A percentile compares a stretch with the other conserved stretches of the same genome.
phyloP scores from a whole-genome alignment of 164 flowering plant genomes.

The Umbellularia californica region DNA sequence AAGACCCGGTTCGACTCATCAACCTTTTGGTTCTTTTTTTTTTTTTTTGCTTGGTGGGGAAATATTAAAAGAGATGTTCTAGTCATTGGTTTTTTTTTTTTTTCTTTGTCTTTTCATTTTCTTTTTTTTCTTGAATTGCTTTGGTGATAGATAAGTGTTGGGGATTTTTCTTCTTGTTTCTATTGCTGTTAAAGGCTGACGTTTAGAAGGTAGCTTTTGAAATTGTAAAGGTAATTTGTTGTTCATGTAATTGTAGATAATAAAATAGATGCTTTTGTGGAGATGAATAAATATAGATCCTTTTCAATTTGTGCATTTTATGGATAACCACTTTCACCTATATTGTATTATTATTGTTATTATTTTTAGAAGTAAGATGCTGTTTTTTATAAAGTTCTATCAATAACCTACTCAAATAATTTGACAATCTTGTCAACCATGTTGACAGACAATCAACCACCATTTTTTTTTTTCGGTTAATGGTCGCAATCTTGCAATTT shows the following conservation, averaged over 20 bases:
- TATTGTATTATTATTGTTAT: no score
- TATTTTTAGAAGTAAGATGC: no score
- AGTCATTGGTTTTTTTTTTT: neutral
- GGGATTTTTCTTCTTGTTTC: conserved; percentile 2
- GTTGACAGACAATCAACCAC: no score
- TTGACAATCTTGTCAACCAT: no score
- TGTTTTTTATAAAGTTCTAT: no score
- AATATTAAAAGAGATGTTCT: conserved; percentile 3
- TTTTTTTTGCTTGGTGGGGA: neutral
- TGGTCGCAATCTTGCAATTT: no score
- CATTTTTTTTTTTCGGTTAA: no score
- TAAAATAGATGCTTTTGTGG: conserved; percentile 8
- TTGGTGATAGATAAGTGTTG: conserved; percentile 1
- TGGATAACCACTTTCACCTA: no score
- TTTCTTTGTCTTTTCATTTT: neutral
- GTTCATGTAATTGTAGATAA: conserved; percentile 9
- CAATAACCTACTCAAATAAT: no score
- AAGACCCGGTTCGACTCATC: neutral
- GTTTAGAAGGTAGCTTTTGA: neutral
- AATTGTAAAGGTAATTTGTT: conserved; percentile 11
- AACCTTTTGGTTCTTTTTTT: no score
- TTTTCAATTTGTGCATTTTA: no score
- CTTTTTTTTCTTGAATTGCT: neutral
- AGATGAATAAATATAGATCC: neutral
- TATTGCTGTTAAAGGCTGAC: neutral